Conservation (phyloP, 306 rosid genomes). For the Begonia peltatifolia region DNA sequence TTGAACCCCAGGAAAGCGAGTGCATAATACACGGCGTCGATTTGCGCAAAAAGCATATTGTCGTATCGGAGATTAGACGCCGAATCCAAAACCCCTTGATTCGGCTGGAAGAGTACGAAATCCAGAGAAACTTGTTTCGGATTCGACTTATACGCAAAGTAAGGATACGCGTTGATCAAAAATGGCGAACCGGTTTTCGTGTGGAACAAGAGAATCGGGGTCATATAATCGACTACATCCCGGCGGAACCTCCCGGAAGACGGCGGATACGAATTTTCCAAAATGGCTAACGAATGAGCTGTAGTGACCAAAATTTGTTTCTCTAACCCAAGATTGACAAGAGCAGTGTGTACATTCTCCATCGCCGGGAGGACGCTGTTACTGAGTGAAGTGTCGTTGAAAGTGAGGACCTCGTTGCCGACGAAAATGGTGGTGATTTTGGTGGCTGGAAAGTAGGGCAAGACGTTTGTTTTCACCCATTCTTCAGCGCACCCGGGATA, state of each 20-base stretch:
- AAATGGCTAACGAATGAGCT: conserved; percentile 64
- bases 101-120: conserved; percentile 72
- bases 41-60: conserved; percentile 88
- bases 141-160: conserved; percentile 69
- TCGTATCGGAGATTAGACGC: conserved; percentile 61
- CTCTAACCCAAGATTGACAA: conserved; percentile 37
- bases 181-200: conserved; percentile 76
- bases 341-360: conserved; percentile 69
- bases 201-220: conserved; percentile 63
- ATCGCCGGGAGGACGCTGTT: conserved; percentile 65
- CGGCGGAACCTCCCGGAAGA: conserved; percentile 67
- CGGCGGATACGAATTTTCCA: conserved; percentile 74
- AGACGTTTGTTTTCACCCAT: conserved; percentile 74
- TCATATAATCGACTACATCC: conserved; percentile 39
- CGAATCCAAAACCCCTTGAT: conserved; percentile 63
- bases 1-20: conserved; percentile 36
- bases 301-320: conserved; percentile 62
- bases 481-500: conserved; percentile 44
- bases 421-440: conserved; percentile 76
- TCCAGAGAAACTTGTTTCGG: conserved; percentile 64
- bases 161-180: conserved; percentile 89
- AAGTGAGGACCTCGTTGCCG: conserved; percentile 80
- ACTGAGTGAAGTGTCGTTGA: conserved; percentile 60
- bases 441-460: conserved; percentile 54
- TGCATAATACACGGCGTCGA: conserved; percentile 82